Evolutionary conservation across 2,329 filamentous ascomycete species (phyloP), one percentile per base, ranked within the genome.

Genomic region (Diatrype stigma): DNA sequence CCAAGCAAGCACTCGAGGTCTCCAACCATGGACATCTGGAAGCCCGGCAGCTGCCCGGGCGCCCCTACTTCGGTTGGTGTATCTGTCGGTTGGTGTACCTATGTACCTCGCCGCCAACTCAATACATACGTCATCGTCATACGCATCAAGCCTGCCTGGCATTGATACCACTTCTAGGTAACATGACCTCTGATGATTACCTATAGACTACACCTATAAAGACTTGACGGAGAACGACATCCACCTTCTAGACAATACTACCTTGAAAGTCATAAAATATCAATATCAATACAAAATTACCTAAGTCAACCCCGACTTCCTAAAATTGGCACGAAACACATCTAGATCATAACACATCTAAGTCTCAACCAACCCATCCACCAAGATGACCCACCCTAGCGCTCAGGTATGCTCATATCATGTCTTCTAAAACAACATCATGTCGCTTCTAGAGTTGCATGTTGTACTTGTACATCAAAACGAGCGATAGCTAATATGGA

Each of bases 341-440:
- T 17, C n/a, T 37, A 45, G 21, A 44, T 19, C 26, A 34, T 21
- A 23, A 28, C 11, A 14, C 3, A 17, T n/a, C 19, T 1, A 44
- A 28, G 34, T 16, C 12, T 28, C 22, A 16, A 44, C 22, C 21
- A 28, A 23, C 3, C 21, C 12, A 44, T 40, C 40, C 32, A 46
- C 38, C 48, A 49, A 17, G 17, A 50, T 50, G 48, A 19, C 48
- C 35, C 35, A 45, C 48, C 26, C 26, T 21, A 50, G 32, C 26
- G 30, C 48, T 30, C 42, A 50, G 42, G 48, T 50, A 37, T 28
- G 48, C 19, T 21, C 30, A 46, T 17, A n/a, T 2, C 38, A 19
- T 19, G 12, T 6, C 37, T 10, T 42, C 12, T 12, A 14, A 44
- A 11, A 22, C 10, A 30, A 30, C 10, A 30, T 30, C 26, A 30